Base-by-base conservation (phyloP, 345 rosid genomes). In the Citrus mangshanensis region DNA sequence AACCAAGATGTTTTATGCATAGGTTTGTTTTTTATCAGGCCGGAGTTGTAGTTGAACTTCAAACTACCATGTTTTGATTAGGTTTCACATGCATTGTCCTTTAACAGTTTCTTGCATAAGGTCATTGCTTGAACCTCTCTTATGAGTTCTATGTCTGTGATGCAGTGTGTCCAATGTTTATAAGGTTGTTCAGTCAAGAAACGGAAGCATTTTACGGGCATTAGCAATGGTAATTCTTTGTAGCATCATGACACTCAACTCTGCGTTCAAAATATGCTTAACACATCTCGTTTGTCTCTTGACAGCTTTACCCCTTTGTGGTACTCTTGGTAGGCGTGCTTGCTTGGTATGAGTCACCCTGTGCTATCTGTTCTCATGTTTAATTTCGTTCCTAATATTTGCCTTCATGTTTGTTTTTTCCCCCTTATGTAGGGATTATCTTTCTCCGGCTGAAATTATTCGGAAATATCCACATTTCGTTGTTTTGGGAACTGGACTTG, bases 401-500 rank as follows among this genome's bases (percentile, higher is more conserved):
- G 70, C 67, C 75, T 74, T 78, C 38, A 71, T 79, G 12, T 34
- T n/a, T 59, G 32, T 58, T 80, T 74, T 75, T 54, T 13, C 22
- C 66, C 74, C 79, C 22, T 67, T 79, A 9, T 85, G 81, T 86
- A 94, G 87, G 97, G 91, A 90, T 86, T 92, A 87, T 86, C 82
- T 85, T 85, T 94, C 99, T 24, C 97, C 97, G 72, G 89, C 92
- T 58, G 94, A 93, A 85, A 76, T 96, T 59, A 84, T 96, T 80
- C 87, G 82, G 68, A 89, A 86, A 73, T 96, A 96, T 85, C 97
- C 98, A 60, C 99, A 96, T 86, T 83, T 96, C 19, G 92, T 94
- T 79, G 82, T 96, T 24, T 73, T 92, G 55, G 99, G 98, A 85
- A 96, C 98, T 79, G 99, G 99, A 82, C 97, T 96, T 87, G 97